Evolutionary conservation across 805 yeast genomes (phyloP).

Genomic region (Brettanomyces custersianus): DNA sequence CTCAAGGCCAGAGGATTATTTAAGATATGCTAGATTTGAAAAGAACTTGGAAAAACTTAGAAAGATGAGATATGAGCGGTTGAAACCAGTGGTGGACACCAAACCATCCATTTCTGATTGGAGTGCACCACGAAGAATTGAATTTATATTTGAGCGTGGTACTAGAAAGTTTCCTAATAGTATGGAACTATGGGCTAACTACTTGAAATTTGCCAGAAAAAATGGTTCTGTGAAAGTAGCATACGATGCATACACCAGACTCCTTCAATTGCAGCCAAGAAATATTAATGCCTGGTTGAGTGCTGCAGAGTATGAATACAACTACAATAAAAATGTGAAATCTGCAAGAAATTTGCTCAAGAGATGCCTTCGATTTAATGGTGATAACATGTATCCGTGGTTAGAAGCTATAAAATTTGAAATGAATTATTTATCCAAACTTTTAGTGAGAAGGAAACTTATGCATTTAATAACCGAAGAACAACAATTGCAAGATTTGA

Average conservation of each 20-base stretch:
- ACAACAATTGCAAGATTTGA: constrained; percentile 46
- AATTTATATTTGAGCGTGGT: constrained; percentile 78
- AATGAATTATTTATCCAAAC: constrained; percentile 72
- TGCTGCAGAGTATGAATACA: constrained; percentile 92
- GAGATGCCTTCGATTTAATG: constrained; percentile 75
- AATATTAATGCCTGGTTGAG: constrained; percentile 87
- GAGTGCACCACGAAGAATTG: constrained; percentile 75
- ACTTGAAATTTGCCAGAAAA: constrained; percentile 58
- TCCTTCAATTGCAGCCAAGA: constrained; percentile 84
- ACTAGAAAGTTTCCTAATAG: constrained; percentile 72
- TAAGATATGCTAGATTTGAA: constrained; percentile 76
- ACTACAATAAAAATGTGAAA: constrained; percentile 76
- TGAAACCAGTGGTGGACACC: constrained; percentile 47
- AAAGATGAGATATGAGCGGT: constrained; percentile 56
- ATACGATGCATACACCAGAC: constrained; percentile 65
- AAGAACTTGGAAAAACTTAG: constrained; percentile 70
- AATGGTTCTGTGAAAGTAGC: constrained; percentile 63
- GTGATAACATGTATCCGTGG: constrained; percentile 70
- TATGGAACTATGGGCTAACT: constrained; percentile 67
- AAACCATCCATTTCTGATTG: constrained; percentile 71
- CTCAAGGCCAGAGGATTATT: constrained; percentile 64
- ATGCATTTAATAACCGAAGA: constrained; percentile 69
- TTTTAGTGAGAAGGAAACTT: constrained; percentile 74
- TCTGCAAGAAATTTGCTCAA: constrained; percentile 85
- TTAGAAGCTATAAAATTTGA: constrained; percentile 82